Evolutionary conservation across 2,329 filamentous ascomycete genomes (phyloP).

Genomic region (Botrytis hyacinthi): DNA sequence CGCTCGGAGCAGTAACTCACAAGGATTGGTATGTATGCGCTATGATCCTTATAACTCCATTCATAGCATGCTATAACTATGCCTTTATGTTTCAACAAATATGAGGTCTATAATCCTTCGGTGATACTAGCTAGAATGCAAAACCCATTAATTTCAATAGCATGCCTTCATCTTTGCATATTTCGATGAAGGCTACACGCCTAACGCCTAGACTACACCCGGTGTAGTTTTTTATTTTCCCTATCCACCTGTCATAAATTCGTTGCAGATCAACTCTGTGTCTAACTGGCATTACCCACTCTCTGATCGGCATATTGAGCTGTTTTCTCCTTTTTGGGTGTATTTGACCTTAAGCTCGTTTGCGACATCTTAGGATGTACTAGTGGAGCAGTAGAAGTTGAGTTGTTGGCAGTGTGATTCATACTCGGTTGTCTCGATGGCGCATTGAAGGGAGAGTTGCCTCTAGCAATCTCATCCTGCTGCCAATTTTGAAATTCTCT

Average conservation of each 20-base stretch:
- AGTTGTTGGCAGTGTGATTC: conserved; percentile 30
- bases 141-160: conserved; percentile 8
- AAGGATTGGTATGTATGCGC: conserved; percentile 2
- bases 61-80: conserved; percentile 4
- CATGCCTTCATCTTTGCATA: not conserved
- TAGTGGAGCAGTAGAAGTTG: conserved; percentile 31
- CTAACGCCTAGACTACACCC: conserved; percentile 18
- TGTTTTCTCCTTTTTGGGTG: conserved; percentile 33
- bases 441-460: conserved; percentile 27
- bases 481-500: conserved; percentile 47
- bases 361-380: conserved; percentile 32
- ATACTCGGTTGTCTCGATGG: conserved; percentile 28
- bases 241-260: conserved; percentile 29
- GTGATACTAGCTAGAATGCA: conserved; percentile 7
- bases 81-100: conserved; percentile 15
- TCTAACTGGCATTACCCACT: conserved; percentile 25
- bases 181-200: conserved; percentile 5
- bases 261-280: conserved; percentile 23
- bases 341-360: conserved; percentile 29
- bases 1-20: conserved; percentile 3
- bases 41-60: not conserved
- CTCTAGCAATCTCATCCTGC: conserved; percentile 30
- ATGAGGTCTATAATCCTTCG: conserved; percentile 4
- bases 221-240: conserved; percentile 18
- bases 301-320: conserved; percentile 29